These are phyloP conservation scores for Melaleuca quinquenervia DNA, from an alignment of 345 rosid species.

Conservation along the genomic window DNA sequence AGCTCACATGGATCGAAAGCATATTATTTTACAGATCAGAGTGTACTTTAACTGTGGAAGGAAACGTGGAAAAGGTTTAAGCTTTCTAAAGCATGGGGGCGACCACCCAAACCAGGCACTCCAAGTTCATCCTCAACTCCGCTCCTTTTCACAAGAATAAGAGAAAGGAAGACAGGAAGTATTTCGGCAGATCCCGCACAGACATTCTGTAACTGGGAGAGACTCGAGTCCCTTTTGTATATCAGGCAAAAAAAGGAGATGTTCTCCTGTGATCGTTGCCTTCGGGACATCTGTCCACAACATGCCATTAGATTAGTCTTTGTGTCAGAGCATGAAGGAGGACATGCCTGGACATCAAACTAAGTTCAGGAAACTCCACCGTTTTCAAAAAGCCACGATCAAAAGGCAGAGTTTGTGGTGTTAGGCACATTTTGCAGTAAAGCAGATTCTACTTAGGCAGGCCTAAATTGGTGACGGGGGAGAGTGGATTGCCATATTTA, in stretches of 20 bases:
- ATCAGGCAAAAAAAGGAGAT: constrained; percentile 5
- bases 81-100: constrained; percentile 1
- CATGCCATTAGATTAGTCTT: not conserved
- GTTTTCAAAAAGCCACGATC: not conserved
- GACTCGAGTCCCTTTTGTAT: constrained; percentile 3
- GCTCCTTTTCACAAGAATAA: not conserved
- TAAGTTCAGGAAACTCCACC: not conserved
- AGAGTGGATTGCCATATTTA: not conserved
- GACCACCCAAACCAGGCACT: constrained; percentile 2
- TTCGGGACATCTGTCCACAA: constrained; percentile 7
- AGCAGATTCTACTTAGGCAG: not conserved
- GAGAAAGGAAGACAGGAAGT: not conserved
- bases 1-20: not conserved
- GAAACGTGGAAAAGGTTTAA: not conserved
- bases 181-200: not conserved
- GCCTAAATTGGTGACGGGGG: not conserved
- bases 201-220: constrained; percentile 8
- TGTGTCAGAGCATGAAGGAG: not conserved
- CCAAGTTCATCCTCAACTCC: not conserved
- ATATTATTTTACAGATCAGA: not conserved
- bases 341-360: not conserved
- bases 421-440: not conserved
- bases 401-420: not conserved
- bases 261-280: constrained; percentile 2
- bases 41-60: not conserved